These are phyloP conservation scores for Sarocladium oryzae DNA, from an alignment of 2,329 filamentous ascomycete species.

Conservation along the genomic window DNA sequence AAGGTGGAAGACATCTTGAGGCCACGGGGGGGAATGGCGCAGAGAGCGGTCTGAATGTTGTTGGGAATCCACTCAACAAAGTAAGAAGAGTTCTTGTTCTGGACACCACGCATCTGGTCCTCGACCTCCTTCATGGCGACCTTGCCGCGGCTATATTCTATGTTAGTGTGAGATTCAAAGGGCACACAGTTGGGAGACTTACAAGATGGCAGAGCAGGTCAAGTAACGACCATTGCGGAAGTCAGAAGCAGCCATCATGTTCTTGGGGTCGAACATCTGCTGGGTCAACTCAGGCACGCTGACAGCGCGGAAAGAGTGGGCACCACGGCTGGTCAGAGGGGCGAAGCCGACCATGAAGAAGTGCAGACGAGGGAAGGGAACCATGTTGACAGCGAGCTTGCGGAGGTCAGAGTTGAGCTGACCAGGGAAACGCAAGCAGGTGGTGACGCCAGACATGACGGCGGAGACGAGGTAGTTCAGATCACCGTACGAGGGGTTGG, in stretches of 20 bases:
- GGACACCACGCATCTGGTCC: slow-evolving; percentile 99
- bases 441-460: slow-evolving; percentile 99
- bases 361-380: slow-evolving; percentile 99
- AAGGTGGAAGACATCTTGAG: slow-evolving; percentile 99
- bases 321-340: slow-evolving; percentile 80
- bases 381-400: slow-evolving; percentile 99
- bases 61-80: slow-evolving; percentile 99
- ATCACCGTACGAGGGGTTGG: slow-evolving; percentile 97
- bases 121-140: slow-evolving; percentile 99
- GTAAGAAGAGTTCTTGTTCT: slow-evolving; percentile 99
- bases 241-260: slow-evolving; percentile 99
- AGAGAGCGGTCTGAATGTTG: slow-evolving; percentile 99
- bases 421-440: slow-evolving; percentile 97
- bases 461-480: slow-evolving; percentile 99
- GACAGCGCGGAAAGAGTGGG: slow-evolving; percentile 94
- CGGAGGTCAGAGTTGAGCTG: slow-evolving; percentile 99
- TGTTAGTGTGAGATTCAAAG: slow-evolving; percentile 12
- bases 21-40: slow-evolving; percentile 95
- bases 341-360: slow-evolving; percentile 99
- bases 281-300: slow-evolving; percentile 97
- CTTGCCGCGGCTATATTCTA: slow-evolving; percentile 71
- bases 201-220: slow-evolving; percentile 98
- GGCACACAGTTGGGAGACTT: slow-evolving; percentile 29
- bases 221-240: slow-evolving; percentile 99
- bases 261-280: slow-evolving; percentile 99